phyloP scores from a whole-genome alignment of 805 yeast genomes.

The Brettanomyces nanus region DNA sequence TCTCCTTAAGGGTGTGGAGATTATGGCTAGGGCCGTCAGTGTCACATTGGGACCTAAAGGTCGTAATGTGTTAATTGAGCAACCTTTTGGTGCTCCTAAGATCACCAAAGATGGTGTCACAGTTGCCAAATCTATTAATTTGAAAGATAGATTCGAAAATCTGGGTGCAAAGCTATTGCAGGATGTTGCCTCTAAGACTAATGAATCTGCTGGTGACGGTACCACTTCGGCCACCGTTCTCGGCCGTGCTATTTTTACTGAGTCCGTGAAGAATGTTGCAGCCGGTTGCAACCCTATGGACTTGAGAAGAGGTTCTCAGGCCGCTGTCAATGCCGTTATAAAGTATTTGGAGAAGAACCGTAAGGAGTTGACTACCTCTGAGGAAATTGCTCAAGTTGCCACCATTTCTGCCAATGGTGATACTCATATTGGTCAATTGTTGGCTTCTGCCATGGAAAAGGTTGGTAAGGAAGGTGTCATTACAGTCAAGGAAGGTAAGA shows the following conservation, averaged over 20 bases:
- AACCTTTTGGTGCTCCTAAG: slow-evolving; percentile 93
- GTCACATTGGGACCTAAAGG: slow-evolving; percentile 98
- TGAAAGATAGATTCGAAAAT: slow-evolving; percentile 89
- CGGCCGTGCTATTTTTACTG: slow-evolving; percentile 92
- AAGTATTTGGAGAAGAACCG: slow-evolving; percentile 75
- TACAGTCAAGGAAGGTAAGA: slow-evolving; percentile 95
- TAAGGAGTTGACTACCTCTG: slow-evolving; percentile 88
- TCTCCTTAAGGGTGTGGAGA: slow-evolving; percentile 85
- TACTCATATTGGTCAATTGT: slow-evolving; percentile 77
- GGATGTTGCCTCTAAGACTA: slow-evolving; percentile 95
- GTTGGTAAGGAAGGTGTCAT: slow-evolving; percentile 99
- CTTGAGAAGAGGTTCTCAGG: slow-evolving; percentile 92
- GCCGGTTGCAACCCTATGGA: slow-evolving; percentile 99
- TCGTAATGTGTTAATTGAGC: slow-evolving; percentile 93
- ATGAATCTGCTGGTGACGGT: slow-evolving; percentile 98
- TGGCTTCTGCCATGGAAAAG: slow-evolving; percentile 96
- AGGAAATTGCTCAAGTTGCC: slow-evolving; percentile 96
- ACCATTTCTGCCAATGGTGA: slow-evolving; percentile 98
- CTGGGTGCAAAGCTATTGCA: slow-evolving; percentile 92
- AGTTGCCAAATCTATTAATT: slow-evolving; percentile 77
- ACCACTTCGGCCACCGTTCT: slow-evolving; percentile 96
- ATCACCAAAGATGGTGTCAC: slow-evolving; percentile 99
- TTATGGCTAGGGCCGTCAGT: slow-evolving; percentile 91
- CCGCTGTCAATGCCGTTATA: slow-evolving; percentile 92
- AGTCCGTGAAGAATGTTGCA: slow-evolving; percentile 92